Percentiles rank a stretch among this genome's conserved stretches.
Evolutionary conservation across 2,329 filamentous ascomycete species (phyloP).

Genomic region (Hypoxylon sp.): DNA sequence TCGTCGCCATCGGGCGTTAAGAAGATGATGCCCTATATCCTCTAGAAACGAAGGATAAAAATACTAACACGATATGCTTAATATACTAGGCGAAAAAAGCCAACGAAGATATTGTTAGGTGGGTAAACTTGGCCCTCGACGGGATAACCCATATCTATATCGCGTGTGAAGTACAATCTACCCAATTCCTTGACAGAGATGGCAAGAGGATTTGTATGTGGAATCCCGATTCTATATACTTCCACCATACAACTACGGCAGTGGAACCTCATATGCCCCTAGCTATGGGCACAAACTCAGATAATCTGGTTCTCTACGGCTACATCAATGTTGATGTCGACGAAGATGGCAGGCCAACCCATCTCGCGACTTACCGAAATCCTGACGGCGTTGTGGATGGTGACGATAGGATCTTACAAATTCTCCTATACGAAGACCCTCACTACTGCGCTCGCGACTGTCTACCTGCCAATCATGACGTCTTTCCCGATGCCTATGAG

Average conservation of each 20-base stretch:
- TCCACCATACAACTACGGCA: not conserved
- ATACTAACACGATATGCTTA: no score
- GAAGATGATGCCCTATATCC: no score
- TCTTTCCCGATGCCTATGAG: slow-evolving; percentile 11
- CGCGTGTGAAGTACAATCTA: slow-evolving; percentile 19
- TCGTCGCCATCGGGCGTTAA: no score
- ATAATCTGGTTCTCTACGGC: slow-evolving; percentile 32
- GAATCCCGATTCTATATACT: slow-evolving; percentile 30
- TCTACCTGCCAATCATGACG: slow-evolving; percentile 2
- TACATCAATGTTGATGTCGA: slow-evolving; percentile 31
- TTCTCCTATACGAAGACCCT: slow-evolving; percentile 26
- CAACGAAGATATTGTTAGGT: slow-evolving; percentile 19
- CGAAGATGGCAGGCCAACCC: slow-evolving; percentile 18
- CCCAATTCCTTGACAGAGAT: slow-evolving; percentile 34
- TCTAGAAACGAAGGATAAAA: no score
- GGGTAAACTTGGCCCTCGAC: slow-evolving; percentile 6
- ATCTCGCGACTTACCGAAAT: slow-evolving; percentile 16
- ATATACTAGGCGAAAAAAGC: not conserved
- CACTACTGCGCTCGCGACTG: slow-evolving; percentile 36
- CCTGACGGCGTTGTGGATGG: slow-evolving; percentile 14
- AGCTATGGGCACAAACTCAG: slow-evolving; percentile 29
- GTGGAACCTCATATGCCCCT: slow-evolving; percentile 31
- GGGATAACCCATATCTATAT: slow-evolving; percentile 40
- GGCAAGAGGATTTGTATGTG: slow-evolving; percentile 31
- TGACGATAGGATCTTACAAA: slow-evolving; percentile 32